These are phyloP conservation scores for Quercus ilex DNA, from an alignment of 306 rosid species.

Conservation along the genomic window DNA sequence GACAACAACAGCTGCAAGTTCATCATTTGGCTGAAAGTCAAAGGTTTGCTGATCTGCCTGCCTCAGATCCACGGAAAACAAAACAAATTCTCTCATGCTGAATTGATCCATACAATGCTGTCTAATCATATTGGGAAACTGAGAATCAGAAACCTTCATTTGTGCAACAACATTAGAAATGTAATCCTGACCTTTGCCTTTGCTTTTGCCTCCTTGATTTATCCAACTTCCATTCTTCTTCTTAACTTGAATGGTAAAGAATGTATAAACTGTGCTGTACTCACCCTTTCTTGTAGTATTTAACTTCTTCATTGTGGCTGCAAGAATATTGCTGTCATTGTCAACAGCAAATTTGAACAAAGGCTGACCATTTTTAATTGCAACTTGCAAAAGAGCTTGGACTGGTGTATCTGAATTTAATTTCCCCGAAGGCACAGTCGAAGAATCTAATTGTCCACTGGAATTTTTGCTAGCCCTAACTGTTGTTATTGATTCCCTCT, in stretches of 20 bases:
- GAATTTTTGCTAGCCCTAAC: conserved; percentile 41
- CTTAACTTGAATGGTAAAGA: conserved; percentile 70
- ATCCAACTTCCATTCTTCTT: conserved; percentile 81
- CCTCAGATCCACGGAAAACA: conserved; percentile 63
- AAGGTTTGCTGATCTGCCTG: conserved; percentile 51
- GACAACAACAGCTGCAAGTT: conserved; percentile 83
- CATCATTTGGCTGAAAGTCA: conserved; percentile 71
- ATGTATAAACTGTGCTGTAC: conserved; percentile 49
- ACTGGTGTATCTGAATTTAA: conserved; percentile 35
- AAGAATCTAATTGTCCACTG: conserved; percentile 23
- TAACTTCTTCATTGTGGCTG: conserved; percentile 76
- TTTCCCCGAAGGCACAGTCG: conserved; percentile 41
- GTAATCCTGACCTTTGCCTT: conserved; percentile 66
- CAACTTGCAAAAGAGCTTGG: conserved; percentile 77
- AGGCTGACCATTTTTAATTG: conserved; percentile 80
- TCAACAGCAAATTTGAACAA: conserved; percentile 83
- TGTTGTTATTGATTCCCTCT: conserved; percentile 37
- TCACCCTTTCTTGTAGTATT: conserved; percentile 44
- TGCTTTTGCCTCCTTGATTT: conserved; percentile 62
- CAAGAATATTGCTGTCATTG: conserved; percentile 68
- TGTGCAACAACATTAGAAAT: conserved; percentile 70
- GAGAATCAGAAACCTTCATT: conserved; percentile 74
- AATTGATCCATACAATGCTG: conserved; percentile 28
- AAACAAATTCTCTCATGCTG: conserved; percentile 61
- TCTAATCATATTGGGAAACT: conserved; percentile 32